phyloP scores from a whole-genome alignment of 192 early-diverging fungal species.

The Podila epicladia region DNA sequence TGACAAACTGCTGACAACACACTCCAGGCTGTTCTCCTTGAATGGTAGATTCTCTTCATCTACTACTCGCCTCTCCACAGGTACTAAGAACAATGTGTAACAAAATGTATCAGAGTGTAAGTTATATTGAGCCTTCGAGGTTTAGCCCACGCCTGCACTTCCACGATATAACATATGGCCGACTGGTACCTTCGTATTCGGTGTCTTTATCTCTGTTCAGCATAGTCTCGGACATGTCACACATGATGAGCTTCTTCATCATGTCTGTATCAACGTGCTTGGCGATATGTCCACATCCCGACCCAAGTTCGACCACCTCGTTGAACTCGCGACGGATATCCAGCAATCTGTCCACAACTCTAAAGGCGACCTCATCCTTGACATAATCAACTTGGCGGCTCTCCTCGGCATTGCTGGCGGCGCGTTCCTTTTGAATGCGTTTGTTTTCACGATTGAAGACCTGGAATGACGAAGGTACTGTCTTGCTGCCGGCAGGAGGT shows the following conservation, averaged over 20 bases:
- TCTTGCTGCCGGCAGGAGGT: slow-evolving; percentile 24
- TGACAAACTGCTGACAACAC: slow-evolving; percentile 84
- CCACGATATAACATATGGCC: background rate
- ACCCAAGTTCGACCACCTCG: slow-evolving; percentile 89
- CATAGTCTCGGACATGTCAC: slow-evolving; percentile 79
- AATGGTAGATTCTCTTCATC: slow-evolving; percentile 89
- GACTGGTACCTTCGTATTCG: slow-evolving; percentile 57
- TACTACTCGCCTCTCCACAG: slow-evolving; percentile 79
- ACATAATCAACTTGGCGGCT: slow-evolving; percentile 90
- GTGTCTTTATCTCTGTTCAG: slow-evolving; percentile 64
- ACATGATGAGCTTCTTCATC: slow-evolving; percentile 86
- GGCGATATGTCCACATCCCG: slow-evolving; percentile 87
- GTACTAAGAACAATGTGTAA: slow-evolving; percentile 52
- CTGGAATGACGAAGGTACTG: slow-evolving; percentile 52
- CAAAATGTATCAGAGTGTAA: background rate
- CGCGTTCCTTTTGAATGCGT: slow-evolving; percentile 79
- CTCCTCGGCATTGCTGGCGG: slow-evolving; percentile 61
- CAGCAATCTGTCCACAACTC: slow-evolving; percentile 81
- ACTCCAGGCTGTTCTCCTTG: slow-evolving; percentile 86
- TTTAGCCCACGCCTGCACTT: too few relatives aligned
- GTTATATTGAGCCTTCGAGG: too few relatives aligned
- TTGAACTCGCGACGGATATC: slow-evolving; percentile 92
- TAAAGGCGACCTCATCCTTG: slow-evolving; percentile 88
- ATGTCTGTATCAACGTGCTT: slow-evolving; percentile 86
- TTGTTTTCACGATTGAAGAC: slow-evolving; percentile 90